Evolutionary conservation across 2,329 filamentous ascomycete genomes (phyloP), one percentile per base, ranked within the genome.

Genomic region (Tolypocladium guangdongense): DNA sequence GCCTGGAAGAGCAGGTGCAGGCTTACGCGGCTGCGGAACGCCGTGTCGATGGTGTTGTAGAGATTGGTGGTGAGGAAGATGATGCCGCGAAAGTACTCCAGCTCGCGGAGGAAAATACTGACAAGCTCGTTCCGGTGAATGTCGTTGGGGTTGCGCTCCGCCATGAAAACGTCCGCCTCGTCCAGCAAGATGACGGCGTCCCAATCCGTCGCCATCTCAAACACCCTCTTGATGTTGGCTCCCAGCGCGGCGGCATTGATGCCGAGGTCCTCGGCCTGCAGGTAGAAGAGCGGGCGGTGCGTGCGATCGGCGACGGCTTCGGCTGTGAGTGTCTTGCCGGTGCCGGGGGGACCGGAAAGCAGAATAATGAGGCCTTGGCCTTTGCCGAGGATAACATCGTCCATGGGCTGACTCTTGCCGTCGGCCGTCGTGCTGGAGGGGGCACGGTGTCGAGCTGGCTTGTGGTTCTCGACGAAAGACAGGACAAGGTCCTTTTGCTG

Each of bases 141-240:
- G 56, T 79, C 71, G 39, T 68, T 66, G 39, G 69, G 68, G 51
- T 73, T 66, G 5, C 77, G 69, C 62, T 72, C 66, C 1, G 73
- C 71, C 62, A 80, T 72, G 62, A 78, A 80, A 2, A 80, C 74
- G 55, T 79, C 77, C 8, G 76, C 75, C 62, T 79, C 77, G 57
- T 79, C 77, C 3, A 80, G 69, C 4, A 81, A 65, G 22, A 80
- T 62, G 7, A 80, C 72, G 10, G 74, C 75, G 24, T 73, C 70
- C 77, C 78, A 81, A 18, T 70, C 69, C 0, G 71, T 69, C 2
- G 75, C 76, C 55, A 78, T 71, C 54, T 71, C 66, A 41, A 81
- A 76, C 33, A 72, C 68, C 33, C 68, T 65, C 52, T 72, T 71
- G 53, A 82, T 63, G 43, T 74, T 72, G n/a, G 68, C 62, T n/a